Evolutionary conservation across 306 rosid species (phyloP).

Genomic region (Citrullus colocynthis): DNA sequence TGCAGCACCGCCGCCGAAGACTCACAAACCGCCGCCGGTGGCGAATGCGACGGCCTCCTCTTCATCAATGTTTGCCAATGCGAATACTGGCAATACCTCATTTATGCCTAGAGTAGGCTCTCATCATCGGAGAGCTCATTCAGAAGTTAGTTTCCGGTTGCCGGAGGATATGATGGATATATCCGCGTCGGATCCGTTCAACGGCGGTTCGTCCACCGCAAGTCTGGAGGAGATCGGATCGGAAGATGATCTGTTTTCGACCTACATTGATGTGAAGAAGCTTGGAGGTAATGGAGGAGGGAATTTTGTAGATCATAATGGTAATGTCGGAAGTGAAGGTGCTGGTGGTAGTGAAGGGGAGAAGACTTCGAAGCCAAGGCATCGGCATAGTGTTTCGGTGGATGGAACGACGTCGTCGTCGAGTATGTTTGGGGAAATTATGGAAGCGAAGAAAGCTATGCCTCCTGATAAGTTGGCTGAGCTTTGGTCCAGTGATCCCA

Average conservation of each 20-base stretch:
- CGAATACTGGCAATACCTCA: neutral
- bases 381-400: conserved; percentile 71
- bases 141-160: conserved; percentile 64
- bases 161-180: conserved; percentile 73
- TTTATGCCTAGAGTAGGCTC: neutral
- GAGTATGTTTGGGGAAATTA: conserved; percentile 67
- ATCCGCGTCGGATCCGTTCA: conserved; percentile 65
- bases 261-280: conserved; percentile 93
- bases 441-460: conserved; percentile 99
- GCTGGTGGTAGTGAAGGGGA: conserved; percentile 34
- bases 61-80: neutral
- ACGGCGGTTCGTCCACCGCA: conserved; percentile 74
- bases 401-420: conserved; percentile 59
- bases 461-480: conserved; percentile 98
- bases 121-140: conserved; percentile 70
- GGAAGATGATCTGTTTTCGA: conserved; percentile 87
- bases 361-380: conserved; percentile 41
- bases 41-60: neutral
- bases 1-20: neutral
- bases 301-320: conserved; percentile 38
- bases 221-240: conserved; percentile 92
- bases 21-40: conserved; percentile 3
- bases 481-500: conserved; percentile 93
- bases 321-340: conserved; percentile 26
- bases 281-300: conserved; percentile 41